Percentiles rank a stretch among this genome's conserved stretches.
Evolutionary conservation across 164 flowering plant species (phyloP).

Genomic region (Vitis rotundifolia): DNA sequence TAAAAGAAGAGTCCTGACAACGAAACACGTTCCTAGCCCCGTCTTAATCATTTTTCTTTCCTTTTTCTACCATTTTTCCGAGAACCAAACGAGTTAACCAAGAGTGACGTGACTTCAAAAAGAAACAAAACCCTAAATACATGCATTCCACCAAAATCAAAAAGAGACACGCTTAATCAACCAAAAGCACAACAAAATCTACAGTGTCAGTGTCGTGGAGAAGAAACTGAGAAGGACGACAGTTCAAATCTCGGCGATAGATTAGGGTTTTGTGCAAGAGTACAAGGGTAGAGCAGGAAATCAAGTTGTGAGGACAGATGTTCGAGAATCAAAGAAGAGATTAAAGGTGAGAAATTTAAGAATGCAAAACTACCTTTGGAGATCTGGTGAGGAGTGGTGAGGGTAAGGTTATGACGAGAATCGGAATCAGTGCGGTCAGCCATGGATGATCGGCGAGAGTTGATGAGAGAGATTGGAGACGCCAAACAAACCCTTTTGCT

Average conservation of each 20-base stretch:
- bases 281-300: neutral
- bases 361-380: slow-evolving; percentile 48
- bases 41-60: too few species aligned
- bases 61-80: too few species aligned
- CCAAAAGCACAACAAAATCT: neutral
- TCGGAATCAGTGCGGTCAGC: slow-evolving; percentile 34
- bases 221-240: neutral
- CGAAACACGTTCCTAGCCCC: too few species aligned
- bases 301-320: neutral
- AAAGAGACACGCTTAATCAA: neutral
- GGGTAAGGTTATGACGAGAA: slow-evolving; percentile 43
- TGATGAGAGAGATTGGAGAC: slow-evolving; percentile 9
- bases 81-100: too few species aligned
- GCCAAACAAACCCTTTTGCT: slow-evolving; percentile 16
- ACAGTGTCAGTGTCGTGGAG: neutral
- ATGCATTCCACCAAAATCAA: neutral
- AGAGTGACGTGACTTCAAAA: too few species aligned
- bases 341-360: neutral
- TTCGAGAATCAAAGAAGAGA: neutral
- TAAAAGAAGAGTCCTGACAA: too few species aligned
- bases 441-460: slow-evolving; percentile 45
- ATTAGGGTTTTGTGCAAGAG: slow-evolving; percentile 7
- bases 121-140: neutral
- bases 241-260: neutral
- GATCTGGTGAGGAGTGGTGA: slow-evolving; percentile 45